Conservation (phyloP, 371 early-diverging fungal genomes). For the Mycotypha africana region DNA sequence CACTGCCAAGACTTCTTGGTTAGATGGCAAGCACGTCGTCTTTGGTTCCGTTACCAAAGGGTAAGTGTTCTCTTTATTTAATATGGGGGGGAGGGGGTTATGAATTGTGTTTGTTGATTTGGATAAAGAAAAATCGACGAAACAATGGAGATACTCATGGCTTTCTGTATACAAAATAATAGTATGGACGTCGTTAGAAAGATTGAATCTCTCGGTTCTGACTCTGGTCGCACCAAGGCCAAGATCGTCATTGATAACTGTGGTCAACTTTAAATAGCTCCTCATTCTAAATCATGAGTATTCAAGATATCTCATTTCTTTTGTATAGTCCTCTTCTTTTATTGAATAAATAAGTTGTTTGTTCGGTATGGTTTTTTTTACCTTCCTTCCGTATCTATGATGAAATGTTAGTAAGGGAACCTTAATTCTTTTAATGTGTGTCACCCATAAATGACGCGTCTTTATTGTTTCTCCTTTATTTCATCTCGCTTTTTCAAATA, state of each 20-base stretch:
- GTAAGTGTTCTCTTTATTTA: conserved; percentile 26
- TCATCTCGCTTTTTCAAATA: background rate
- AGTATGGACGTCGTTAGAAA: conserved; percentile 68
- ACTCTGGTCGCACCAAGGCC: conserved; percentile 48
- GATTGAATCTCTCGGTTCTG: conserved; percentile 65
- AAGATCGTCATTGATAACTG: conserved; percentile 61
- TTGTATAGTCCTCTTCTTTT: too few relatives aligned
- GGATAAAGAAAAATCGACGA: background rate
- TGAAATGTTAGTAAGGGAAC: too few relatives aligned
- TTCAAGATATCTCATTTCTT: too few relatives aligned
- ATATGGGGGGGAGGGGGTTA: background rate
- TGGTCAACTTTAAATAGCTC: conserved; percentile 54
- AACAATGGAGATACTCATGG: too few relatives aligned
- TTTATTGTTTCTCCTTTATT: conserved; percentile 1
- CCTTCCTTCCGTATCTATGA: background rate
- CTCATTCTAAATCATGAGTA: background rate
- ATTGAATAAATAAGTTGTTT: too few relatives aligned
- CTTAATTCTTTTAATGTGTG: too few relatives aligned
- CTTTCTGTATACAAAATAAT: too few relatives aligned
- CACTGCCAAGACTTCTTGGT: conserved; percentile 79
- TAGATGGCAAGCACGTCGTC: conserved; percentile 99
- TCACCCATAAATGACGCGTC: background rate
- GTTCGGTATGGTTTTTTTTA: conserved; percentile 1
- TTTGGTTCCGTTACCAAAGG: conserved; percentile 91
- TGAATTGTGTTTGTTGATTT: background rate